phyloP scores from a whole-genome alignment of 2,329 filamentous ascomycete genomes.

The Sporothrix schenckii region DNA sequence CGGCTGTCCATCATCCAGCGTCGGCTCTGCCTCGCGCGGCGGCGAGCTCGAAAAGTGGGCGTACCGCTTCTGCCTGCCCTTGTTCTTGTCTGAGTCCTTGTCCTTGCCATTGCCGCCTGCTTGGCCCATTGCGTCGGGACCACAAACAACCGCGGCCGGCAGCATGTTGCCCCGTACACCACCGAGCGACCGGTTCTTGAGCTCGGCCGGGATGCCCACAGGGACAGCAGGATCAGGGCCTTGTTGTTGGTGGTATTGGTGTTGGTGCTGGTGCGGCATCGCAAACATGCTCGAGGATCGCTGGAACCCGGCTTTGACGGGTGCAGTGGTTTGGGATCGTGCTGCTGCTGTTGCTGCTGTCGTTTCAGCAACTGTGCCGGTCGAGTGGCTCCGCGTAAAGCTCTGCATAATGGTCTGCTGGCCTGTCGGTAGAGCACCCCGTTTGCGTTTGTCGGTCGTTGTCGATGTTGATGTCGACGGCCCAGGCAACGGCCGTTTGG shows the following conservation, averaged over 20 bases:
- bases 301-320: slow-evolving; percentile 17
- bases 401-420: slow-evolving; percentile 30
- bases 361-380: background rate
- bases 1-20: background rate
- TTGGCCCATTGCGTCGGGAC: background rate
- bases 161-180: slow-evolving; percentile 40
- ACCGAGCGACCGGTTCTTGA: slow-evolving; percentile 50
- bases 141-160: slow-evolving; percentile 23
- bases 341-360: background rate
- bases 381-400: slow-evolving; percentile 28
- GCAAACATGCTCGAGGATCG: background rate
- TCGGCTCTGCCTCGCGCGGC: slow-evolving; percentile 5
- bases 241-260: no score
- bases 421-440: slow-evolving; percentile 21
- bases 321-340: background rate
- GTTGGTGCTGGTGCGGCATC: background rate
- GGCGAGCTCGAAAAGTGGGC: slow-evolving; percentile 63
- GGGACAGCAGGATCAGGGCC: background rate
- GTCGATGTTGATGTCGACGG: background rate
- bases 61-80: slow-evolving; percentile 47
- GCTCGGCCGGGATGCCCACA: slow-evolving; percentile 41
- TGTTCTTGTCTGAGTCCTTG: no score
- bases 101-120: no score
- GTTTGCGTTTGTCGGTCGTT: slow-evolving; percentile 4
- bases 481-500: slow-evolving; percentile 37